Evolutionary conservation across 2,329 filamentous ascomycete genomes (phyloP).

Genomic region (Aspergillus latus): DNA sequence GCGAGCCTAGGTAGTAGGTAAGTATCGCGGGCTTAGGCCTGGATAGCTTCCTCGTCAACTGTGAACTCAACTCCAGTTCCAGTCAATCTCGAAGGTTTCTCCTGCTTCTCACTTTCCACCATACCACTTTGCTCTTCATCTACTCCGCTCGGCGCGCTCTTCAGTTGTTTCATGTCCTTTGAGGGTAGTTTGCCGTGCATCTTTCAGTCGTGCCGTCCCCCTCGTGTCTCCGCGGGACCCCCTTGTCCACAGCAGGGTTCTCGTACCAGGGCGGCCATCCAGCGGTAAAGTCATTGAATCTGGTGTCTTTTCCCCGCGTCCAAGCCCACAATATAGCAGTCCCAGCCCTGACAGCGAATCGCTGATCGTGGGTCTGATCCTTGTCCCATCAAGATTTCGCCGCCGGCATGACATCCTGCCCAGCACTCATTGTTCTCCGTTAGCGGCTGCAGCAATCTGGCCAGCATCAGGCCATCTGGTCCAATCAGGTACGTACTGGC

Average conservation of each 20-base stretch:
- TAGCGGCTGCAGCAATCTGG: conserved; percentile 25
- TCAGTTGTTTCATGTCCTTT: conserved; percentile 10
- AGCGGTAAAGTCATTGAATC: conserved; percentile 3
- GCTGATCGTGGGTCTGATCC: conserved; percentile 10
- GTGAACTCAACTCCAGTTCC: no score
- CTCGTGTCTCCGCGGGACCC: conserved; percentile 2
- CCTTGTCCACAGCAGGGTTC: conserved; percentile 14
- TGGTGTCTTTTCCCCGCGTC: conserved; percentile 2
- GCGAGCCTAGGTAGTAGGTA: neutral
- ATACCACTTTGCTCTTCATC: conserved; percentile 9
- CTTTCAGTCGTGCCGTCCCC: conserved; percentile 1
- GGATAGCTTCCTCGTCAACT: neutral
- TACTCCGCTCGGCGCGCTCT: conserved; percentile 1
- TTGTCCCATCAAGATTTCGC: conserved; percentile 25
- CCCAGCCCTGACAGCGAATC: conserved; percentile 18
- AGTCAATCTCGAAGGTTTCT: neutral
- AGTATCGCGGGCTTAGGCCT: conserved; percentile 9
- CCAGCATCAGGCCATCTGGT: conserved; percentile 23
- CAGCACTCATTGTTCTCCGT: conserved; percentile 24
- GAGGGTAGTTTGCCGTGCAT: neutral
- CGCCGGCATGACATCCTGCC: conserved; percentile 25
- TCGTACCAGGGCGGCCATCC: conserved; percentile 8
- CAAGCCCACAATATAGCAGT: conserved; percentile 10
- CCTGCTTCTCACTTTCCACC: conserved; percentile 25
- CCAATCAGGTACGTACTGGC: conserved; percentile 19